Base-by-base conservation (phyloP, 2,329 filamentous ascomycete species). In the Pseudocercospora vitis region DNA sequence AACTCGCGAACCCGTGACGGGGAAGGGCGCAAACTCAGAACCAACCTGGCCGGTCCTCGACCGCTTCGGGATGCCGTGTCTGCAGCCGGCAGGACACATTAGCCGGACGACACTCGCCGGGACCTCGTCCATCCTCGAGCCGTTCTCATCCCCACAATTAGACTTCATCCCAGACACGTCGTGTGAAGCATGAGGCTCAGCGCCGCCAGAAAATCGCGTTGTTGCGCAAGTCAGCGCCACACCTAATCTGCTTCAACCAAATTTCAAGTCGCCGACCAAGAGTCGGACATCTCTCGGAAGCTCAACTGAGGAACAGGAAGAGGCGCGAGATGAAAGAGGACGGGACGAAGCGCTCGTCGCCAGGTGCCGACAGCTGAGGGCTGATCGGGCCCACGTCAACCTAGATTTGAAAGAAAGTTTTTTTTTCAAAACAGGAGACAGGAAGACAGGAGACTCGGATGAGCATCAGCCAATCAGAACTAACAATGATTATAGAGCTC, bases 1-100 rank as follows among this genome's bases (percentile, higher is more conserved):
- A 49, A 24, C 32, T 54, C 50, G 48, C 50, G 55, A 53, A 46
- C 49, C 12, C 24, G 42, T 50, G 37, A 46, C 40, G 46, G 23
- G 46, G 35, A 7, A 32, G 37, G 45, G 46, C 53, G 33, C 23
- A 23, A 46, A 40, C 44, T 39, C 31, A 44, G 47, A 40, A 33
- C 39, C 48, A 54, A 52, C 55, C 51, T 54, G 48, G 21, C 19
- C 28, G 45, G 48, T 39, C 29, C 29, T 9, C 31, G 19, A 37
- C 29, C 23, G 19, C 31, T 35, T 48, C 46, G 46, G 46, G 28
- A 47, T 32, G 44, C 44, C 44, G 47, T 52, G 42, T 33, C 29
- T 26, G n/a, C 14, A 37, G 7, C 24, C 33, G 45, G 37, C 24
- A 12, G 54, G 18, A 44, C 19, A 51, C 32, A 16, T 6, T 37